These are phyloP conservation scores for Elsinoe ampelina DNA, from an alignment of 2,329 filamentous ascomycete genomes.

Conservation along the genomic window DNA sequence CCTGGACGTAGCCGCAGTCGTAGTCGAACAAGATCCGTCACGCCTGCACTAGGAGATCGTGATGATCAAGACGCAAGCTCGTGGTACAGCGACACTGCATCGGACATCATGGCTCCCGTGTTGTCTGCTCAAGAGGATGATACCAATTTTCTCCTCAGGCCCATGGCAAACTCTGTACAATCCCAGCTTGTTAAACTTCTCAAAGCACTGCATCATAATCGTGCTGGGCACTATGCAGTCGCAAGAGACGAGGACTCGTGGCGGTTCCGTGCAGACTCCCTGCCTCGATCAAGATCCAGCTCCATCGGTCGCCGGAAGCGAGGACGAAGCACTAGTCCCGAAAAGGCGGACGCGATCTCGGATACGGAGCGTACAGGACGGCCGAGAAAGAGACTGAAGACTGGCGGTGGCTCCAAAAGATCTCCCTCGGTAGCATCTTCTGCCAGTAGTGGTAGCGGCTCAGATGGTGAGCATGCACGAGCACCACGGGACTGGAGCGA, in stretches of 20 bases:
- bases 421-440: neutral
- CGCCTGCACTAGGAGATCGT: neutral
- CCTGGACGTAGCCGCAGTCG: neutral
- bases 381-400: neutral
- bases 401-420: neutral
- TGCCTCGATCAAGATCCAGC: constrained; percentile 16
- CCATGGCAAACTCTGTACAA: constrained; percentile 62
- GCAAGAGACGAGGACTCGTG: constrained; percentile 9
- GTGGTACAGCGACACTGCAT: constrained; percentile 12
- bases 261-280: neutral
- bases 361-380: neutral
- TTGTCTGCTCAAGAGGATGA: constrained; percentile 62
- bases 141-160: constrained; percentile 55
- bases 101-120: constrained; percentile 37
- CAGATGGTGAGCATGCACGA: neutral
- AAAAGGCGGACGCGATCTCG: too few relatives aligned
- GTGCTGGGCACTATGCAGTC: constrained; percentile 18
- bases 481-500: constrained; percentile 72
- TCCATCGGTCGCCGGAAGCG: constrained; percentile 5
- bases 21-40: constrained; percentile 1
- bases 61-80: constrained; percentile 4
- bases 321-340: neutral
- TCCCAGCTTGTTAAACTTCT: constrained; percentile 61
- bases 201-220: constrained; percentile 54
- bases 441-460: neutral